Conservation (phyloP, 1,284 basidiomycete genomes). For the Inonotus hispidus region DNA sequence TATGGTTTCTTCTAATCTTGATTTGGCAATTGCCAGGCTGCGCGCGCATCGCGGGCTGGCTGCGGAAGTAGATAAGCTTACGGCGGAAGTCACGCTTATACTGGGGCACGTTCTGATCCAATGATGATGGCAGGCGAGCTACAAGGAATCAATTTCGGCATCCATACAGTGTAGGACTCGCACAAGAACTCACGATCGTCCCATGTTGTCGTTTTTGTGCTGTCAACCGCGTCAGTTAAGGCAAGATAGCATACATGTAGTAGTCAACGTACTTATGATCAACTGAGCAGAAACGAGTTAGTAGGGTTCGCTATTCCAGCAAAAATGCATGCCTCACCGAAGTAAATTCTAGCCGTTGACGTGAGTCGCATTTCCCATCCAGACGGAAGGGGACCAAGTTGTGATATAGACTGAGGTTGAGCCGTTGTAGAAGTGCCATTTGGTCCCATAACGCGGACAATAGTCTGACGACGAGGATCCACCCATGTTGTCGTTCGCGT, state of each 20-base stretch:
- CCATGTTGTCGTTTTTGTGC: slow-evolving; percentile 94
- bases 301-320: background rate
- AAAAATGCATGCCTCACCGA: slow-evolving; percentile 74
- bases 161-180: slow-evolving; percentile 36
- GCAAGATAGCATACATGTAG: background rate
- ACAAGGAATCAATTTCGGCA: slow-evolving; percentile 23
- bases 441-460: slow-evolving; percentile 72
- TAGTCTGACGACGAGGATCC: slow-evolving; percentile 86
- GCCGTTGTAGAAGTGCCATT: slow-evolving; percentile 71
- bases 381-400: slow-evolving; percentile 91
- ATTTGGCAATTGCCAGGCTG: slow-evolving; percentile 93
- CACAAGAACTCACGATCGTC: slow-evolving; percentile 84
- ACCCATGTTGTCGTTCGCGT: slow-evolving; percentile 98
- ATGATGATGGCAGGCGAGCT: slow-evolving; percentile 44
- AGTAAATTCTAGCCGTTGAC: slow-evolving; percentile 89
- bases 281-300: background rate
- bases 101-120: slow-evolving; percentile 95
- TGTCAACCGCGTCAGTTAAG: slow-evolving; percentile 27
- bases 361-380: slow-evolving; percentile 98
- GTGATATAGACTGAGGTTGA: slow-evolving; percentile 78
- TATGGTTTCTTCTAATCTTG: slow-evolving; percentile 88
- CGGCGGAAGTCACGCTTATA: slow-evolving; percentile 99
- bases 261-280: slow-evolving; percentile 6
- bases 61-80: slow-evolving; percentile 99
- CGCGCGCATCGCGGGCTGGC: slow-evolving; percentile 90